Conservation (phyloP, 208 protist species). For the Crithidia fasciculata region DNA sequence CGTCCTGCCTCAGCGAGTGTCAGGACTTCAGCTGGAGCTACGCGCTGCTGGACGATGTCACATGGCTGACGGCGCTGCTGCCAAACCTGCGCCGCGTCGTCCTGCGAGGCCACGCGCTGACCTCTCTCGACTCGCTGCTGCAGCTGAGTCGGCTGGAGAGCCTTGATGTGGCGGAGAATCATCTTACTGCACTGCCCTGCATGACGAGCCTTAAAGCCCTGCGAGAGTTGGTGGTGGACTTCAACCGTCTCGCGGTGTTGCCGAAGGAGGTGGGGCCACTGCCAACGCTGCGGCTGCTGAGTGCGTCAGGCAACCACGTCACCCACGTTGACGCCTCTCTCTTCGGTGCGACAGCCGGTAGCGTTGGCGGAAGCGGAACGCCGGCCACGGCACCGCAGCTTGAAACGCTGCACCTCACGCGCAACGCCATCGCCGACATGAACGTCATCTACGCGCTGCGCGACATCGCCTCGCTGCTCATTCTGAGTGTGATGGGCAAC, state of each 20-base stretch:
- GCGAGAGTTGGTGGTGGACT: conserved; percentile 61
- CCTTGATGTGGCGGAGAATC: conserved; percentile 83
- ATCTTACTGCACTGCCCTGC: conserved; percentile 48
- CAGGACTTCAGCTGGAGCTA: conserved; percentile 37
- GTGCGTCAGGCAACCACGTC: conserved; percentile 88
- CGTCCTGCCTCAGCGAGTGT: conserved; percentile 8
- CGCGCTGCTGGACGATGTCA: conserved; percentile 35
- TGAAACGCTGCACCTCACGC: conserved; percentile 86
- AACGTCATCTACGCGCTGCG: conserved; percentile 82
- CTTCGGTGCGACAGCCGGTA: conserved; percentile 27
- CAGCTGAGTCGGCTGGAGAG: conserved; percentile 51
- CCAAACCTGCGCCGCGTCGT: conserved; percentile 42
- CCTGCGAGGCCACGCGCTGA: conserved; percentile 65
- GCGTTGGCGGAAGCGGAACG: background rate
- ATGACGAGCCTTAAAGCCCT: conserved; percentile 48
- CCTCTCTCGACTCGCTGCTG: conserved; percentile 52
- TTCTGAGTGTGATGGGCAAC: conserved; percentile 92
- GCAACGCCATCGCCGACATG: conserved; percentile 79
- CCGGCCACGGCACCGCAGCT: conserved; percentile 29
- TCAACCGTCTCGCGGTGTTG: conserved; percentile 70
- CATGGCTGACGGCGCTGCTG: conserved; percentile 22
- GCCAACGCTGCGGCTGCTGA: conserved; percentile 71
- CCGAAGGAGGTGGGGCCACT: conserved; percentile 50
- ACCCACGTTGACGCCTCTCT: conserved; percentile 42
- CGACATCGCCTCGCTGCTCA: conserved; percentile 81